Percentiles rank a stretch among this genome's conserved stretches.
These are phyloP conservation scores for Ambrosia artemisiifolia DNA, from an alignment of 129 eudicot genomes.

Conservation along the genomic window DNA sequence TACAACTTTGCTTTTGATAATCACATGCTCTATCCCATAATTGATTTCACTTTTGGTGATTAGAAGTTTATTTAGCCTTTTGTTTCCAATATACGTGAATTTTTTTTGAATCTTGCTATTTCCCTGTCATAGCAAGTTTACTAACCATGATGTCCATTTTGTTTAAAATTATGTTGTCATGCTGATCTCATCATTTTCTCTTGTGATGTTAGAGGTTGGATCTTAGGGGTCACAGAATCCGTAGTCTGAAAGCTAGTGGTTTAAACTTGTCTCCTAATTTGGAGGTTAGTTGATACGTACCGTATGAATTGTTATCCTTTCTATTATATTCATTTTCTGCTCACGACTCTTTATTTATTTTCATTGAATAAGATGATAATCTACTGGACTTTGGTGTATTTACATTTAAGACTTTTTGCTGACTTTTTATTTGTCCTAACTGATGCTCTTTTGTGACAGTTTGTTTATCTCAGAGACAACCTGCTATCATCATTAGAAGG, in stretches of 20 bases:
- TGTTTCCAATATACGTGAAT: not conserved
- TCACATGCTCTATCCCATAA: not conserved
- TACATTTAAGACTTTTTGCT: not conserved
- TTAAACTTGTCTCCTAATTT: constrained; percentile 75
- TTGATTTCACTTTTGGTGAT: not conserved
- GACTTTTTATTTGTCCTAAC: constrained; percentile 5
- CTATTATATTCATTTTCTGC: not conserved
- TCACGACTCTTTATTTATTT: not conserved
- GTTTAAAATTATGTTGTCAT: constrained; percentile 2
- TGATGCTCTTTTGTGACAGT: constrained; percentile 53
- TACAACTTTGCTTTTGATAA: constrained; percentile 31
- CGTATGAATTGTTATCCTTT: not conserved
- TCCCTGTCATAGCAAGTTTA: not conserved
- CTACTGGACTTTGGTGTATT: not conserved
- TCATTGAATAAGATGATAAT: not conserved
- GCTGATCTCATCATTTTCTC: not conserved
- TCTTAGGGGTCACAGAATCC: constrained; percentile 94
- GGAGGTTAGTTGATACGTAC: constrained; percentile 58
- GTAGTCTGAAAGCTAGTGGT: constrained; percentile 61
- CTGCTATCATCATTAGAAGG: constrained; percentile 83
- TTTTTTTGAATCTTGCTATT: not conserved
- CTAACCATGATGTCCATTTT: constrained; percentile 7
- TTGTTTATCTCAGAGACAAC: constrained; percentile 97
- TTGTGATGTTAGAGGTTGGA: constrained; percentile 69
- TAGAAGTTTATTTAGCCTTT: not conserved